A percentile compares a stretch with the other conserved stretches of the same genome.
phyloP scores from a whole-genome alignment of 768 basidiomycete genomes.

The Mrakia frigida region DNA sequence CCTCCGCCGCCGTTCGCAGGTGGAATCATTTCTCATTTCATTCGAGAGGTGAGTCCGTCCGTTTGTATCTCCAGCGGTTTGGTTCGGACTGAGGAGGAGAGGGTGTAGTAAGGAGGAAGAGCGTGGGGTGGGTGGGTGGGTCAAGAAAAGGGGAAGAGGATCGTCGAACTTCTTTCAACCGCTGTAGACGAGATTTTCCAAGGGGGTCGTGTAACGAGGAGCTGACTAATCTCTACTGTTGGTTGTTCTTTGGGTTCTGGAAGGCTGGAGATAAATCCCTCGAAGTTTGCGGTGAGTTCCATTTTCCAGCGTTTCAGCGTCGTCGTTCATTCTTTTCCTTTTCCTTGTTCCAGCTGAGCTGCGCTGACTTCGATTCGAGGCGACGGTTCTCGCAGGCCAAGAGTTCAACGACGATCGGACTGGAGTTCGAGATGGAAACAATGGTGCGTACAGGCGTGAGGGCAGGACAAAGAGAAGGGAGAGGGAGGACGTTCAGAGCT shows the following conservation, averaged over 20 bases:
- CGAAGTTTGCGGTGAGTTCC: constrained; percentile 20
- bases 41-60: not conserved
- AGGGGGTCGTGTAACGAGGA: too few relatives aligned
- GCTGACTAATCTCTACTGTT: too few relatives aligned
- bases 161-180: not conserved
- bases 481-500: too few relatives aligned
- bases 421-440: not conserved
- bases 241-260: too few relatives aligned
- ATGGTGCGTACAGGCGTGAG: not conserved
- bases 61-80: too few relatives aligned
- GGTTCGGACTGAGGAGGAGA: not conserved
- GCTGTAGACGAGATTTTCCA: too few relatives aligned
- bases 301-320: not conserved
- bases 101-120: too few relatives aligned
- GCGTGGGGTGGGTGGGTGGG: too few relatives aligned
- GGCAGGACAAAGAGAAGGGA: not conserved
- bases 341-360: not conserved
- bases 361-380: not conserved
- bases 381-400: too few relatives aligned
- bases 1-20: not conserved
- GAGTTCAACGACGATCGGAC: constrained; percentile 12
- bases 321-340: not conserved
- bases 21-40: constrained; percentile 15
- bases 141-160: not conserved
- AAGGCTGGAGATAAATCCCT: constrained; percentile 14